These are phyloP conservation scores for Rhizomucor pusillus DNA, from an alignment of 371 early-diverging fungal species.

Conservation along the genomic window DNA sequence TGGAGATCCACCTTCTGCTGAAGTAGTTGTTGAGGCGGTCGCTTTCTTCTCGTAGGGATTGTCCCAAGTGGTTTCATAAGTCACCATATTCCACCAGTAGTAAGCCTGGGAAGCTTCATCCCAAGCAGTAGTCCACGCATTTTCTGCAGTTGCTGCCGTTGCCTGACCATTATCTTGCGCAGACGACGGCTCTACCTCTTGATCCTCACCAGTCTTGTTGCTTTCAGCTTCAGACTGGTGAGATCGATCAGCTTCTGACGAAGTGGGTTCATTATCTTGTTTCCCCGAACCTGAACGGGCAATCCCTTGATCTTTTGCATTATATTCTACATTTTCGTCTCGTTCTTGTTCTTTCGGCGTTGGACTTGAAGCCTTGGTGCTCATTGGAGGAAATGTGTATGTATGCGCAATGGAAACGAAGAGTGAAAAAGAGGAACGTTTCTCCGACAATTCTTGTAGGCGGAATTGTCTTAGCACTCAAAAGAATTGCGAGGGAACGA, in stretches of 20 bases:
- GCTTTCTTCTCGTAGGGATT: slow-evolving; percentile 20
- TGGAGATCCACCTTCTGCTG: slow-evolving; percentile 1
- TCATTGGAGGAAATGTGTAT: neutral
- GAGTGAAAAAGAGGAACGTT: neutral
- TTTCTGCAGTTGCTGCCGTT: slow-evolving; percentile 3
- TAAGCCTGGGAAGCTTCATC: slow-evolving; percentile 49
- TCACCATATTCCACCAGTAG: slow-evolving; percentile 63
- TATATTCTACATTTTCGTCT: neutral
- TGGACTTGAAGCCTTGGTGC: neutral
- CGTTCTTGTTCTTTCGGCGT: neutral
- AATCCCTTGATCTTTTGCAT: neutral
- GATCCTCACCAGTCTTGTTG: neutral
- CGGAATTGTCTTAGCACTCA: no score
- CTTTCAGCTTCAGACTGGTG: slow-evolving; percentile 3
- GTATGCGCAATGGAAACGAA: no score
- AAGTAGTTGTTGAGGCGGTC: slow-evolving; percentile 1
- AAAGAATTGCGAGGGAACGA: no score
- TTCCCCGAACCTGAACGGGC: slow-evolving; percentile 10
- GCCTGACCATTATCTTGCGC: neutral
- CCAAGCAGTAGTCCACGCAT: slow-evolving; percentile 54
- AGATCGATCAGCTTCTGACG: slow-evolving; percentile 14
- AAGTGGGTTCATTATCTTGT: slow-evolving; percentile 5
- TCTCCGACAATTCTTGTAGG: neutral
- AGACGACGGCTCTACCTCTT: neutral
- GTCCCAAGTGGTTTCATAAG: slow-evolving; percentile 60